Conservation (phyloP, 768 basidiomycete species). For the Paxillus rubicundulus region DNA sequence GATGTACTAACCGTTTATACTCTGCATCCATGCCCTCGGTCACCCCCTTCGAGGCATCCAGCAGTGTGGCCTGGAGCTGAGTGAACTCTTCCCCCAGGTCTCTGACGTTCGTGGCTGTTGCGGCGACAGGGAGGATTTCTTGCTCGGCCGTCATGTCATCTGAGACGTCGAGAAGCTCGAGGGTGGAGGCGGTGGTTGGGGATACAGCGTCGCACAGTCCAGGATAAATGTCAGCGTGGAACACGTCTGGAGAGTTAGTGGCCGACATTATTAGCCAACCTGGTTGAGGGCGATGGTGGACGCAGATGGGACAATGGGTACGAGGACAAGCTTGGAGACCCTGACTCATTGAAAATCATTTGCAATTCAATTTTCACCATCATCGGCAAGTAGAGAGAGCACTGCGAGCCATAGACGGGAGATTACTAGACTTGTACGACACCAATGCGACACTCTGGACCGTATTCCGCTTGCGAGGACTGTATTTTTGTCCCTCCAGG, state of each 20-base stretch:
- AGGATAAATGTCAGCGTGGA: conserved; percentile 25
- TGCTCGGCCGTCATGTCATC: not conserved
- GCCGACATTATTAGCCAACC: not conserved
- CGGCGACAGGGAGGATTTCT: not conserved
- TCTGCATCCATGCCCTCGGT: conserved; percentile 28
- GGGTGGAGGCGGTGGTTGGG: not conserved
- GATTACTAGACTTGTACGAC: not conserved
- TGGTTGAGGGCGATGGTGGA: not conserved
- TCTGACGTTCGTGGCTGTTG: not conserved
- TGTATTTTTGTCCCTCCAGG: not conserved
- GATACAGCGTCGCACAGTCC: conserved; percentile 25
- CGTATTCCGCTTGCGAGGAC: not conserved
- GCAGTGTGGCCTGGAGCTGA: conserved; percentile 13
- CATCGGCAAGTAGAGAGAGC: not conserved
- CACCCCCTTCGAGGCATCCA: conserved; percentile 30
- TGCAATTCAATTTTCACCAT: not conserved
- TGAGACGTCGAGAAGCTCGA: not conserved
- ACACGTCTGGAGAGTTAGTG: not conserved
- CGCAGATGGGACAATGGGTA: too few relatives aligned
- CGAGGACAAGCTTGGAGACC: too few relatives aligned
- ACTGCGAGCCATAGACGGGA: not conserved
- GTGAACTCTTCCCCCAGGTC: not conserved
- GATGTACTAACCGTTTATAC: conserved; percentile 26
- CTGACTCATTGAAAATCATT: not conserved
- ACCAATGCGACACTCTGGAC: not conserved